A percentile compares a stretch with the other conserved stretches of the same genome.
Conservation (phyloP, 192 early-diverging fungal species). For the Entomortierella lignicola region DNA sequence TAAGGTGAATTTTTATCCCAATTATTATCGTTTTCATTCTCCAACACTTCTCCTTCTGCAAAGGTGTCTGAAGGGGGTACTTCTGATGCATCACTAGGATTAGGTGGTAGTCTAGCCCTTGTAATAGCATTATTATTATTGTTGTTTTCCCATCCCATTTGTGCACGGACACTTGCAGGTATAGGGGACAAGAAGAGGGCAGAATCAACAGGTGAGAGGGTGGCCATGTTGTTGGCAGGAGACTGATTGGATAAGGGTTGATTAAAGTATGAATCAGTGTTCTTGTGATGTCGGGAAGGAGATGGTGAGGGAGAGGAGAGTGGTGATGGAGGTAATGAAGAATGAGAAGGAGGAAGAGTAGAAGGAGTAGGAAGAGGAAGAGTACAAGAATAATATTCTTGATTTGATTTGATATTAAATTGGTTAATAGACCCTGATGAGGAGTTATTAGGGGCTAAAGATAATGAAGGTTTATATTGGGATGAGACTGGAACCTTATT, state of each 20-base stretch:
- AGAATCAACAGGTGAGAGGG: background rate
- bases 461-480: too few species aligned
- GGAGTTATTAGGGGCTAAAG: too few species aligned
- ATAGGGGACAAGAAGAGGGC: conserved; percentile 5
- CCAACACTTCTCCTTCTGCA: conserved; percentile 42
- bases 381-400: too few species aligned
- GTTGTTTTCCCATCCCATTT: conserved; percentile 3
- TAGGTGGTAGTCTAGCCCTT: conserved; percentile 20
- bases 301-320: conserved; percentile 6
- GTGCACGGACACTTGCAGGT: conserved; percentile 8
- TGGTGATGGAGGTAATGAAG: conserved; percentile 7
- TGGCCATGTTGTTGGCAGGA: conserved; percentile 6
- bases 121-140: too few species aligned
- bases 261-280: background rate
- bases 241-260: background rate
- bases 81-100: conserved; percentile 37
- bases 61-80: conserved; percentile 27
- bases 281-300: conserved; percentile 20
- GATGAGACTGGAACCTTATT: background rate
- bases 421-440: too few species aligned
- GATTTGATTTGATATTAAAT: too few species aligned
- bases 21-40: conserved; percentile 10
- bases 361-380: too few species aligned
- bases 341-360: conserved; percentile 1
- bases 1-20: background rate